Conservation (phyloP, 106 monocot species). For the Phalaenopsis equestris region DNA sequence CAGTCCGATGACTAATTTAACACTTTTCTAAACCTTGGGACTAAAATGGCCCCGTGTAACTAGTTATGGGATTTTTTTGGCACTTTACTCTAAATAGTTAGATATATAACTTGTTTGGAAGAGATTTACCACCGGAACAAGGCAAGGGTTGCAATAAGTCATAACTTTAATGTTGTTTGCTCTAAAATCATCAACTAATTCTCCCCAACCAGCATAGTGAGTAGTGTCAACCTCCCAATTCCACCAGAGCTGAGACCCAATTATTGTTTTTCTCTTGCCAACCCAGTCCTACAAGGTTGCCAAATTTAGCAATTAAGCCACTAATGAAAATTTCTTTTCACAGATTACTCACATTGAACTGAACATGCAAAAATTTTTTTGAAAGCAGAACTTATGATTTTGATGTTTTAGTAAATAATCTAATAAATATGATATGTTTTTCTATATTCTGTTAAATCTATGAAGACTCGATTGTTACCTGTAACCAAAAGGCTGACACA, state of each 20-base stretch:
- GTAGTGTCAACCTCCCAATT: conserved; percentile 77
- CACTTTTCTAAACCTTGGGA: no score
- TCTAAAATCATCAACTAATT: conserved; percentile 55
- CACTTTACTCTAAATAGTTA: no score
- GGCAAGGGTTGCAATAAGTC: conserved; percentile 87
- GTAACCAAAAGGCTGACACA: conserved; percentile 79
- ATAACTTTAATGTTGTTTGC: conserved; percentile 44
- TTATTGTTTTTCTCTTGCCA: conserved; percentile 79
- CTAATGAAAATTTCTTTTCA: background rate
- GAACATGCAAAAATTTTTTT: no score
- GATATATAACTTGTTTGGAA: background rate
- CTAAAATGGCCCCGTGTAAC: no score
- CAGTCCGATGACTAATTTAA: no score
- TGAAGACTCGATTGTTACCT: conserved; percentile 22
- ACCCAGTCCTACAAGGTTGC: conserved; percentile 65
- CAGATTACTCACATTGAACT: no score
- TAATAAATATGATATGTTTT: no score
- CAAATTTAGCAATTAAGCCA: background rate
- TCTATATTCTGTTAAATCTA: background rate
- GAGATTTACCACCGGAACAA: conserved; percentile 41
- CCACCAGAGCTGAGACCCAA: conserved; percentile 92
- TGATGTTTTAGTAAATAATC: no score
- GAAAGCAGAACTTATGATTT: no score
- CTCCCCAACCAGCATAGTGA: conserved; percentile 49
- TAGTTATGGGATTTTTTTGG: no score